Percentiles rank a stretch among this genome's conserved stretches.
phyloP scores from a whole-genome alignment of 768 basidiomycete species.

The Calvatia gigantea region DNA sequence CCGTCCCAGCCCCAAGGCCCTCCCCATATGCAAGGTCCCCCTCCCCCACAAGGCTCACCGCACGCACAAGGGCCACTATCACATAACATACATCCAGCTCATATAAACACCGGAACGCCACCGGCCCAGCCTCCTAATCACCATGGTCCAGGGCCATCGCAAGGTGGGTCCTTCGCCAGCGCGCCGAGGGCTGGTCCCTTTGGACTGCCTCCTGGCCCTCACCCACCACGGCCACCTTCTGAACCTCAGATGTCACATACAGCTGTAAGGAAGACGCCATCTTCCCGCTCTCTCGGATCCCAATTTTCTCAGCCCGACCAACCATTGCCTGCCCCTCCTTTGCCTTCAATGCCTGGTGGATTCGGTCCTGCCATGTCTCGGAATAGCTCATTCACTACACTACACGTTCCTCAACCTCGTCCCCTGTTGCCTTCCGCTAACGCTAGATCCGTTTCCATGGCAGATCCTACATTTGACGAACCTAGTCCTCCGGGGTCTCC shows the following conservation, averaged over 20 bases:
- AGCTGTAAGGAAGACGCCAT: slow-evolving; percentile 48
- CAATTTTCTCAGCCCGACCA: slow-evolving; percentile 46
- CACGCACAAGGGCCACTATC: slow-evolving; percentile 1
- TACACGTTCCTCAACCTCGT: slow-evolving; percentile 43
- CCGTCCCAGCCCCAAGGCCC: background rate
- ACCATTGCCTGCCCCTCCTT: slow-evolving; percentile 32
- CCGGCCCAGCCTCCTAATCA: background rate
- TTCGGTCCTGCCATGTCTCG: slow-evolving; percentile 31
- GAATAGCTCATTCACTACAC: slow-evolving; percentile 34
- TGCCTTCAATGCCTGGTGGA: slow-evolving; percentile 38
- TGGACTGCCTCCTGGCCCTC: slow-evolving; percentile 22
- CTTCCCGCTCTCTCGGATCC: slow-evolving; percentile 54
- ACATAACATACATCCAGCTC: slow-evolving; percentile 5
- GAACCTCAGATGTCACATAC: slow-evolving; percentile 35
- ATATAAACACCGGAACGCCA: background rate
- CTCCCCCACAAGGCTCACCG: background rate
- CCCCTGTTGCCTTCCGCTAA: slow-evolving; percentile 65
- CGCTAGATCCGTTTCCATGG: slow-evolving; percentile 48
- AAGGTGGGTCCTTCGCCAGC: background rate
- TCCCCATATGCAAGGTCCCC: background rate
- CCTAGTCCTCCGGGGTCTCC: slow-evolving; percentile 88
- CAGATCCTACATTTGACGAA: slow-evolving; percentile 53
- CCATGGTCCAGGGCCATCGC: background rate
- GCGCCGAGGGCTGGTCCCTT: slow-evolving; percentile 16
- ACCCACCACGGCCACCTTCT: slow-evolving; percentile 44